Base-by-base conservation (phyloP, 177 flowering plant species). In the Tripterygium wilfordii region DNA sequence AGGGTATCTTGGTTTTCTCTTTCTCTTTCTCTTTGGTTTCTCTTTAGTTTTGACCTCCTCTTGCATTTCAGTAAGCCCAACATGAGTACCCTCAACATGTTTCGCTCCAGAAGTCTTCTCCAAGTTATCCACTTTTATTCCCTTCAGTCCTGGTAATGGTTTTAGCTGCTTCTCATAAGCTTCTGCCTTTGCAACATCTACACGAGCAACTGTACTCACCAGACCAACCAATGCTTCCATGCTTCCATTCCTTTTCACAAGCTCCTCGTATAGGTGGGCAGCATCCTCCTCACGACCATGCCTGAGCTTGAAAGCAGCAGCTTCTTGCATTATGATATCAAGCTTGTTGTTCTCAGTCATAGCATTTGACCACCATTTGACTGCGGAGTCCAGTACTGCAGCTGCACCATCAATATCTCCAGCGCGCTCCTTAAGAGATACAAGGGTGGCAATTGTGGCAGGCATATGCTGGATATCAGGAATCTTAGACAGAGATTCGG, bases 1-100 rank as follows among this genome's bases (percentile, higher is more conserved):
- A 0, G 98, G 98, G 42, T 92, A 89, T 64, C 46, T 86, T 12
- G 98, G 98, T 67, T 92, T 89, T 66, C 96, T 80, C 86, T 92
- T 92, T 48, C 98, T 77, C 74, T 89, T 89, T 67, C 78, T 92
- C 82, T 73, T 92, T n/a, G 74, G 31, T 64, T 84, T 89, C 17
- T 69, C 72, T 62, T 78, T 83, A 19, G 25, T 69, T 54, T 81
- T 83, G 5, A 56, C 71, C 43, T 81, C 87, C 56, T 70, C 94
- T 17, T 55, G 42, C 4, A 68, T 53, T 38, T 76, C 89, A 50
- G 53, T 6, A n/a, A 52, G 59, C 36, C 23, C 28, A 28, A 21
- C 48, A 15, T 54, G 49, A 47, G 62, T 60, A 42, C 58, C 64
- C 31, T 80, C 86, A 18, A 67, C 54, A 42, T 70, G 77, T 61